A percentile compares a stretch with the other conserved stretches of the same genome.
phyloP scores from a whole-genome alignment of 176 grass and related monocot species.

The Alopecurus myosuroides region DNA sequence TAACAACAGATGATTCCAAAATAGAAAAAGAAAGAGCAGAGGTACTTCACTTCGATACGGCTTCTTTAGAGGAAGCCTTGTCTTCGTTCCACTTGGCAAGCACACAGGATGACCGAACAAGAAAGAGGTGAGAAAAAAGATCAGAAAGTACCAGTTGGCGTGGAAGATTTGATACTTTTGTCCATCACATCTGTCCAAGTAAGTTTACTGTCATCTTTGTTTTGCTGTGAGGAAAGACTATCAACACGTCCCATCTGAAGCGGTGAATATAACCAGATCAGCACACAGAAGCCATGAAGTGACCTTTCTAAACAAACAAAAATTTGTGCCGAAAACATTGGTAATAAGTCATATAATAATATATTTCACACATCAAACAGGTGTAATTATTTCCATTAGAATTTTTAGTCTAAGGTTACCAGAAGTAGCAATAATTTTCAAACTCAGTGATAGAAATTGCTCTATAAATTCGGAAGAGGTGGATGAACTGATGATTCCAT shows the following conservation, averaged over 20 bases:
- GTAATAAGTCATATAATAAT: constrained; percentile 14
- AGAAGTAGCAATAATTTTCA: neutral
- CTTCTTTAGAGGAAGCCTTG: no score
- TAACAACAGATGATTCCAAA: neutral
- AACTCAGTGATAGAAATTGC: neutral
- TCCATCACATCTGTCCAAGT: constrained; percentile 76
- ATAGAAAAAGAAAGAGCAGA: neutral
- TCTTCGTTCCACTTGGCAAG: no score
- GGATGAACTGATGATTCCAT: neutral
- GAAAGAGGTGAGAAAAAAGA: neutral
- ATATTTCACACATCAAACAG: constrained; percentile 1
- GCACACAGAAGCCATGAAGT: neutral
- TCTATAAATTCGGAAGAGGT: neutral
- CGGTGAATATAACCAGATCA: constrained; percentile 36
- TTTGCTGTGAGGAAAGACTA: constrained; percentile 71
- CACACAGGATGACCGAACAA: no score
- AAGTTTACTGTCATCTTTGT: constrained; percentile 63
- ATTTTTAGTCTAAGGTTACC: neutral
- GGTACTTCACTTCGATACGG: neutral
- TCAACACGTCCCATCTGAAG: constrained; percentile 82
- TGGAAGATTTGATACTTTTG: constrained; percentile 38
- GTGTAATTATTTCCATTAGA: neutral
- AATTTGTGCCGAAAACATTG: neutral
- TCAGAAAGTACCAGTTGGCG: constrained; percentile 41
- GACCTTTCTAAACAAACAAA: constrained; percentile 22